Conservation (phyloP, 371 early-diverging fungal genomes). For the Coemansia sp. region DNA sequence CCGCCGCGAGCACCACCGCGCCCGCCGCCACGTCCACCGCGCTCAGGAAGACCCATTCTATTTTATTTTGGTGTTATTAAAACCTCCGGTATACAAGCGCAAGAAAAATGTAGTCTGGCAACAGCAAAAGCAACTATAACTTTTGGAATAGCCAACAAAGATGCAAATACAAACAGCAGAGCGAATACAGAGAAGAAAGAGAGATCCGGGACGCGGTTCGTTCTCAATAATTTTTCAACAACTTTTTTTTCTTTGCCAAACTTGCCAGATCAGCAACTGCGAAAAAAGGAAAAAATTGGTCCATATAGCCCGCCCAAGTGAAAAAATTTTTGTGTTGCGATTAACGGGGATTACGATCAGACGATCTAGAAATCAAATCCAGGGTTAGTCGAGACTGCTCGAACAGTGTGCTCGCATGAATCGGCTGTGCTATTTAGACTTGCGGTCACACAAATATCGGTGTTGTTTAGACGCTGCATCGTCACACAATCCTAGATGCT, state of each 20-base stretch:
- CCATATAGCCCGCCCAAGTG: background rate
- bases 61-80: constrained; percentile 10
- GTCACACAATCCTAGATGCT: background rate
- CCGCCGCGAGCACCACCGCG: constrained; percentile 50
- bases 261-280: constrained; percentile 3
- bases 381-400: background rate
- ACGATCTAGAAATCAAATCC: background rate
- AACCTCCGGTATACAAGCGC: background rate
- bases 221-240: background rate
- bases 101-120: background rate
- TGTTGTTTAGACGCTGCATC: background rate
- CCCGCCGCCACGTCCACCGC: constrained; percentile 55
- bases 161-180: constrained; percentile 3
- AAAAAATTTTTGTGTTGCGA: background rate
- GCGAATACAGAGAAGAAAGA: background rate
- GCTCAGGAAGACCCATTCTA: constrained; percentile 46
- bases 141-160: background rate
- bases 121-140: background rate
- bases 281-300: background rate
- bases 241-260: background rate
- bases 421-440: background rate
- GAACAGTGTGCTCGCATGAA: background rate
- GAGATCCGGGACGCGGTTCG: constrained; percentile 2
- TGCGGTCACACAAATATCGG: background rate
- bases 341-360: background rate